Percentiles rank a stretch among this genome's conserved stretches.
Conservation (phyloP, 2,329 filamentous ascomycete genomes). For the Fusarium irregulare region DNA sequence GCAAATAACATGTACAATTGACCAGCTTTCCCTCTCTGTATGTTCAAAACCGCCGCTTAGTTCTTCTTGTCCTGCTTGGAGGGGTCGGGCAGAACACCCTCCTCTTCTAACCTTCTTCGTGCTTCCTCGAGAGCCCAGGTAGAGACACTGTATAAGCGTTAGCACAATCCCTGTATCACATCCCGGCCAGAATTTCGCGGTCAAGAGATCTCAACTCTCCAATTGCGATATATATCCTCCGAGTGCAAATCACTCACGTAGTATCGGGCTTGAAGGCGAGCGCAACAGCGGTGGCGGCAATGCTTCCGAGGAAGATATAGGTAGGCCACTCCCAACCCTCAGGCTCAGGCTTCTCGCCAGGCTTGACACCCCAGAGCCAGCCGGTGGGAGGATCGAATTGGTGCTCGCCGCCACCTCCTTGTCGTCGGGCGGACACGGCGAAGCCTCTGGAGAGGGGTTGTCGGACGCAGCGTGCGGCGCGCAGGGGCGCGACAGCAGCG, state of each 20-base stretch:
- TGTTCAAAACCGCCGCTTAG: constrained; percentile 37
- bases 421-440: constrained; percentile 58
- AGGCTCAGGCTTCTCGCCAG: constrained; percentile 93
- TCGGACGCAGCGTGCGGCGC: constrained; percentile 53
- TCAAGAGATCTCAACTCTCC: not conserved
- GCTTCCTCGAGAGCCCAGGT: constrained; percentile 99
- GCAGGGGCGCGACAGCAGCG: constrained; percentile 52
- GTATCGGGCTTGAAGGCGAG: constrained; percentile 99
- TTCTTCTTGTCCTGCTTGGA: constrained; percentile 68
- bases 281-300: constrained; percentile 78
- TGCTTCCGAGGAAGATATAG: constrained; percentile 84
- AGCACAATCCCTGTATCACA: constrained; percentile 39
- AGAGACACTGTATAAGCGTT: constrained; percentile 79
- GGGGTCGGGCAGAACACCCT: constrained; percentile 91
- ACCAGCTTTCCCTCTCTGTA: constrained; percentile 23
- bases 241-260: constrained; percentile 74
- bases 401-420: constrained; percentile 64
- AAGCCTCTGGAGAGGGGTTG: constrained; percentile 55
- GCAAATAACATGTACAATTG: constrained; percentile 41
- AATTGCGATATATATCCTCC: not conserved
- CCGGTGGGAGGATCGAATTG: constrained; percentile 91
- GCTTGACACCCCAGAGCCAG: constrained; percentile 94
- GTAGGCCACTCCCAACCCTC: constrained; percentile 95
- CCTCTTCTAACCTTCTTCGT: constrained; percentile 90
- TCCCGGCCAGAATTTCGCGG: not conserved